Evolutionary conservation across 2,329 filamentous ascomycete species (phyloP), one percentile per base, ranked within the genome.

Genomic region (Zopfia rhizophila): DNA sequence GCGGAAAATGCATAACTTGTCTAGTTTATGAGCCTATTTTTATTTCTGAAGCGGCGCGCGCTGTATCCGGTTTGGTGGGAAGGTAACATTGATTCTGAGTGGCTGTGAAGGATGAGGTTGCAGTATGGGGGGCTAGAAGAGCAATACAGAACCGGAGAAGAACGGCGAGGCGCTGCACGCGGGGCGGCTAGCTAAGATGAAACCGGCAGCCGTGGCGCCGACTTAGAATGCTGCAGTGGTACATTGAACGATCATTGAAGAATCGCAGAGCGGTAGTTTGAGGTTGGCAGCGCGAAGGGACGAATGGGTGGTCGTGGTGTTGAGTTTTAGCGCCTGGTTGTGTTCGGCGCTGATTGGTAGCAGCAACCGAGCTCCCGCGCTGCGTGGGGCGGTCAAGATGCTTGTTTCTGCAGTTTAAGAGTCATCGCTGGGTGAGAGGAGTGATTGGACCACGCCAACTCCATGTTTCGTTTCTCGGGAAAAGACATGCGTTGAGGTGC

Each of bases 141-240:
- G 52, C 47, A 54, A 39, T 48, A 50, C 61, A 31, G 45, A 57
- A 52, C 35, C 30, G 58, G 47, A 61, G 51, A 51, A 38, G 48
- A 37, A 43, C 38, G 62, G 65, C 65, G 60, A 67, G 39, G 65
- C 67, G 67, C 68, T 62, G 66, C 61, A 60, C 58, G 48, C 46
- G 57, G 59, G 65, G 67, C 66, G 67, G 64, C 55, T 69, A 63
- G 67, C 47, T 55, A 64, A 56, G 51, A 53, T 69, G 66, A 69
- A 71, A 71, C 68, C 59, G 59, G 61, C 56, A 55, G 53, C 8
- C 18, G 56, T 51, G 50, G 60, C 58, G 57, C 57, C 53, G 60
- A 44, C 52, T 45, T 50, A 47, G 38, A 42, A 46, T 16, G 48
- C 39, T 49, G 52, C 17, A 30, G 53, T 54, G 48, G 46, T 37